Percentiles rank a stretch among this genome's conserved stretches.
Evolutionary conservation across 2,329 filamentous ascomycete genomes (phyloP).

Genomic region (Colletotrichum melonis): DNA sequence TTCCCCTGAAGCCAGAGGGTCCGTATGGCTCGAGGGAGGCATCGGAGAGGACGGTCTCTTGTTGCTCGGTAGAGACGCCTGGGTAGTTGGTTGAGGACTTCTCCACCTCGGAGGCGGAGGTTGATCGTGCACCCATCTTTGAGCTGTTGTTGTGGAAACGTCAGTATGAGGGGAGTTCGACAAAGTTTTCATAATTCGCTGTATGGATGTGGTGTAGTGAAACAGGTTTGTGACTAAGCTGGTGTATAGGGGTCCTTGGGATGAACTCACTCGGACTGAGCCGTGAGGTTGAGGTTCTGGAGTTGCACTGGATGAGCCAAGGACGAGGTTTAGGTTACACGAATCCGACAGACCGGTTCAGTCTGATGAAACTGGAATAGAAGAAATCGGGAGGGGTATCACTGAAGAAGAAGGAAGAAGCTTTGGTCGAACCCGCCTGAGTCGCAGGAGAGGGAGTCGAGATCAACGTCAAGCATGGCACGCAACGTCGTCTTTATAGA

Average conservation of each 20-base stretch:
- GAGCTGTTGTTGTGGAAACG: not conserved
- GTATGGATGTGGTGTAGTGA: not conserved
- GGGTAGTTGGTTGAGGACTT: conserved; percentile 31
- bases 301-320: not conserved
- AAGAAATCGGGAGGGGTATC: not conserved
- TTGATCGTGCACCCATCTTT: conserved; percentile 25
- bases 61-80: conserved; percentile 37
- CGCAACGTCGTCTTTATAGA: conserved; percentile 30
- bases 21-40: conserved; percentile 40
- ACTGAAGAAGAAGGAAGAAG: not conserved
- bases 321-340: not conserved
- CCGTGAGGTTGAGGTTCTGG: not conserved
- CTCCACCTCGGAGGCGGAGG: conserved; percentile 36
- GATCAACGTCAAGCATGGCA: not conserved
- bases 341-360: not conserved
- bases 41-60: conserved; percentile 36
- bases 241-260: not conserved
- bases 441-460: not conserved
- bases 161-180: not conserved
- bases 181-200: not conserved
- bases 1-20: conserved; percentile 45
- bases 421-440: conserved; percentile 17
- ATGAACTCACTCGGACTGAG: conserved; percentile 11
- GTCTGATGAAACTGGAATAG: not conserved
- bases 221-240: conserved; percentile 15